These are phyloP conservation scores for Byssoonygena ceratinophila DNA, from an alignment of 2,329 filamentous ascomycete genomes.

Conservation along the genomic window DNA sequence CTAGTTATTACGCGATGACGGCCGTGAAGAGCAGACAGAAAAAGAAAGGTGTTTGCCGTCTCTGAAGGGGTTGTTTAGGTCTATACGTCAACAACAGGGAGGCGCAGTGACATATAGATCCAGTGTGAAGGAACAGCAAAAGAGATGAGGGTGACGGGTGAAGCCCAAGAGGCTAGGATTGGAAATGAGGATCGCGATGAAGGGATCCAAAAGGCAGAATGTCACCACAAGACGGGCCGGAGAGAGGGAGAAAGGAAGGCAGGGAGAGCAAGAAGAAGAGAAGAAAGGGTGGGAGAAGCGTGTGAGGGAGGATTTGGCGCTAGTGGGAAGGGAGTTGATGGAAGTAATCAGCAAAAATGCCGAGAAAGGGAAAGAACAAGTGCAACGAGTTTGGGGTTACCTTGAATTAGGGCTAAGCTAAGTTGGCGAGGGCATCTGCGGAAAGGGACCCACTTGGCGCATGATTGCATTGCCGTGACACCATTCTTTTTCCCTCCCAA, in stretches of 20 bases:
- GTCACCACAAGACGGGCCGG: slow-evolving; percentile 10
- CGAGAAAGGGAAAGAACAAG: slow-evolving; percentile 14
- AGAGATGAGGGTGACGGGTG: neutral
- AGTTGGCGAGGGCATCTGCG: slow-evolving; percentile 6
- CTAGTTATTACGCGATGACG: neutral
- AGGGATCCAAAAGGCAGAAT: slow-evolving; percentile 10
- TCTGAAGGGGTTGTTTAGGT: neutral
- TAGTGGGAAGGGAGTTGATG: slow-evolving; percentile 20
- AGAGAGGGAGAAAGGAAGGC: slow-evolving; percentile 11
- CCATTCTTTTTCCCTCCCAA: neutral
- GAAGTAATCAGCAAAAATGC: slow-evolving; percentile 13
- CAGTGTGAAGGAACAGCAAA: slow-evolving; percentile 11
- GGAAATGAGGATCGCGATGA: too few relatives aligned
- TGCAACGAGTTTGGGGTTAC: slow-evolving; percentile 14
- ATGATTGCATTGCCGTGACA: slow-evolving; percentile 11
- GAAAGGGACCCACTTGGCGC: slow-evolving; percentile 13
- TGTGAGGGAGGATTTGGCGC: slow-evolving; percentile 17
- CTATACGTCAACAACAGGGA: slow-evolving; percentile 2
- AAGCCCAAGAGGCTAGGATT: too few relatives aligned
- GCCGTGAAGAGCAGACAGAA: neutral
- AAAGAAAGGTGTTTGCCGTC: neutral
- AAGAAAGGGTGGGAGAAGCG: slow-evolving; percentile 14
- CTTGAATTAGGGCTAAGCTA: slow-evolving; percentile 12
- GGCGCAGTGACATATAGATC: slow-evolving; percentile 1
- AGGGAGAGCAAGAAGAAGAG: neutral